Percentiles rank a stretch among this genome's conserved stretches.
Conservation (phyloP, 202 grass and related monocot genomes). For the Cymbopogon flexuosus region DNA sequence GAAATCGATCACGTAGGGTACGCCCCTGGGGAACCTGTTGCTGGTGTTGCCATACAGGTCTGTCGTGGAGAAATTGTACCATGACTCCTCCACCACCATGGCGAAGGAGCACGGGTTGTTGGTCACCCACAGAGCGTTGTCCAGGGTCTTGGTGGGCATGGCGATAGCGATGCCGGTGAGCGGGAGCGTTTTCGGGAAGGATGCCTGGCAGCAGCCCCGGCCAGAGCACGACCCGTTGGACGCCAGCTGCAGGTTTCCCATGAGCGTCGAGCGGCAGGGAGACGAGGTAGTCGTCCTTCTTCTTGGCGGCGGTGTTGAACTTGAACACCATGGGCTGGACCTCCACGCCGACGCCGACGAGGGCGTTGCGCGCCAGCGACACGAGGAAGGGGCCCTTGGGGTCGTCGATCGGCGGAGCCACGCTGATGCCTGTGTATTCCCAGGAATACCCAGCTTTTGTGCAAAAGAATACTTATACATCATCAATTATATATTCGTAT, state of each 20-base stretch:
- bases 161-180: not conserved
- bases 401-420: too few species aligned
- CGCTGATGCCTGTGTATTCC: too few species aligned
- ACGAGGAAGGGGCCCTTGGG: too few species aligned
- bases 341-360: not conserved
- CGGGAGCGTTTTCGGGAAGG: not conserved
- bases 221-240: not conserved
- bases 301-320: too few species aligned
- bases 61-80: not conserved
- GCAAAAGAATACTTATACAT: too few species aligned
- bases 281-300: not conserved
- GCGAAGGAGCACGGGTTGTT: conserved; percentile 13
- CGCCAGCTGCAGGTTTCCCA: not conserved
- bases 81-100: not conserved
- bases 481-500: too few species aligned
- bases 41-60: not conserved
- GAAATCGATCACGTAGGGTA: not conserved
- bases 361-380: not conserved
- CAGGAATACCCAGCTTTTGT: too few species aligned
- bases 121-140: not conserved
- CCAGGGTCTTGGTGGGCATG: too few species aligned
- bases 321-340: too few species aligned
- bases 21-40: not conserved
- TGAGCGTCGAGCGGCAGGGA: not conserved
- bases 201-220: not conserved